Evolutionary conservation across 2,329 filamentous ascomycete species (phyloP), one percentile per base, ranked within the genome.

Genomic region (Neofusicoccum laricinum): DNA sequence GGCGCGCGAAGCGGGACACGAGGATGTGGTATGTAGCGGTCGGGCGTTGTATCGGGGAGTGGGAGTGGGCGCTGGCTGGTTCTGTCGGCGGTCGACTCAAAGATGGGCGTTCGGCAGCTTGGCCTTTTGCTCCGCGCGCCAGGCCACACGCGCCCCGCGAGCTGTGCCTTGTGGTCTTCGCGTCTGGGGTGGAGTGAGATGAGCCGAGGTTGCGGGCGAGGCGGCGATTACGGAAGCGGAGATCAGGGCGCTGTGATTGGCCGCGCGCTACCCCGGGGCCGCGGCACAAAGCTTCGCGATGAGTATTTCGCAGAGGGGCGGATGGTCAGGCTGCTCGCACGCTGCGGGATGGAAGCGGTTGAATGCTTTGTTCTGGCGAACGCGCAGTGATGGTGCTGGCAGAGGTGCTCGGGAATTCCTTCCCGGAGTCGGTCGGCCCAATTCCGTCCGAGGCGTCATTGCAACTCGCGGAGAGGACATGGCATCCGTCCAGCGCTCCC

Each of bases 191-290:
- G 55, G 55, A 59, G 55, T 59, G 55, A 59, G 55, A 46, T 59
- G 55, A 46, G 55, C 55, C 55, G 55, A 59, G 55, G 55, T 59
- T 59, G 32, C n/a, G 48, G 48, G 48, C 25, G 17, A 32, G 21
- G 51, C 25, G 34, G 15, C 12, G 40, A 59, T 59, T 59, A 59
- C 55, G 40, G 38, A 14, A 59, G 41, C 30, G 55, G 55, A 46
- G 55, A 59, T 59, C 55, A 46, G 40, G 40, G 10, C 25, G 55
- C 25, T 36, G n/a, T 59, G 55, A 59, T 59, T 59, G 55, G 55
- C 30, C 6, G 55, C 10, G 46, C 1, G 19, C 2, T 11, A 11
- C 10, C 11, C 11, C 6, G 19, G 12, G 11, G 19, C 55, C 55
- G 55, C 55, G 55, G 40, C 40, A 46, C n/a, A 48, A 48, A 11